Evolutionary conservation across 2,329 filamentous ascomycete species (phyloP).

Genomic region (Laburnicola sp.): DNA sequence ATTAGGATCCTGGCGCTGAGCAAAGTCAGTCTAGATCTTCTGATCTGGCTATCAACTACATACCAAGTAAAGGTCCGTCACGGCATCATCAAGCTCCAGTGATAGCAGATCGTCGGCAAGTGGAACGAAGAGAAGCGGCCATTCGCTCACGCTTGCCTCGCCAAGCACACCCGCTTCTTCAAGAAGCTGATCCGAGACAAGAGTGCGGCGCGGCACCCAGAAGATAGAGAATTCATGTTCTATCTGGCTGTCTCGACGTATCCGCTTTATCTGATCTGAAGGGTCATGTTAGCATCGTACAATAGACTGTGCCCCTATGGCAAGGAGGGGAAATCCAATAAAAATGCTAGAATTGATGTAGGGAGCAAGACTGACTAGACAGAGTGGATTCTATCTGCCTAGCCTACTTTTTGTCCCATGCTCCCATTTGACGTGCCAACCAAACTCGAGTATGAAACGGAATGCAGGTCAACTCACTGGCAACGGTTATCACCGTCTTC

Average conservation of each 20-base stretch:
- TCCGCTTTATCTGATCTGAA: constrained; percentile 86
- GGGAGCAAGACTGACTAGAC: constrained; percentile 61
- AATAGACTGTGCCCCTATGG: constrained; percentile 32
- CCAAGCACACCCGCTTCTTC: constrained; percentile 93
- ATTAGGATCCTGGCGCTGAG: constrained; percentile 79
- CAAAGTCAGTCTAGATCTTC: constrained; percentile 26
- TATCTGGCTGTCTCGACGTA: constrained; percentile 83
- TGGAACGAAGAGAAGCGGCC: constrained; percentile 87
- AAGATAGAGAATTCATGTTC: constrained; percentile 97
- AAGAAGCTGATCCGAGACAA: constrained; percentile 86
- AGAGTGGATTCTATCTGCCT: constrained; percentile 58
- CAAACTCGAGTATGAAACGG: constrained; percentile 5
- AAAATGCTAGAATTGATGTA: constrained; percentile 48
- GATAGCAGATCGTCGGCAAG: constrained; percentile 90
- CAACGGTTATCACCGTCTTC: constrained; percentile 79
- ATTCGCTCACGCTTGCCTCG: constrained; percentile 84
- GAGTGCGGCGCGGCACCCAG: constrained; percentile 89
- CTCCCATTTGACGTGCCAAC: constrained; percentile 28
- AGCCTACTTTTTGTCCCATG: constrained; percentile 65
- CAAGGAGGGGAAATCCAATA: constrained; percentile 30
- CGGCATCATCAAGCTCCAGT: constrained; percentile 83
- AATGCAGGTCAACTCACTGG: constrained; percentile 63
- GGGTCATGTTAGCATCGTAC: constrained; percentile 54
- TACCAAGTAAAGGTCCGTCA: constrained; percentile 82
- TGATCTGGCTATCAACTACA: constrained; percentile 20